Evolutionary conservation across 148 eudicot species (phyloP), one percentile per base, ranked within the genome.

Genomic region (Fallopia convolvulus): DNA sequence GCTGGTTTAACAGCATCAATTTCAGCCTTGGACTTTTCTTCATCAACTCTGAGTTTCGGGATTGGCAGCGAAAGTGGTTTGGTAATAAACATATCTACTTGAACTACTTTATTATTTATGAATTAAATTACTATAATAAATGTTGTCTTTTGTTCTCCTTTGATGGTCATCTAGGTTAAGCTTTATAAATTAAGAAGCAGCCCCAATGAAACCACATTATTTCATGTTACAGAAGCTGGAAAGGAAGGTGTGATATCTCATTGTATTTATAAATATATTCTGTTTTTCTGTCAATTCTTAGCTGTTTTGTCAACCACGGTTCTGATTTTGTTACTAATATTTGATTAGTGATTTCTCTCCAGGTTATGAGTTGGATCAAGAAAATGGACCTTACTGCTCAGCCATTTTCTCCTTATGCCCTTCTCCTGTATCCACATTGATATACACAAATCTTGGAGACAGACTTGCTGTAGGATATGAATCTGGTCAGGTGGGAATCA

Each of bases 381-480:
- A 83, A 47, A 81, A 66, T 71, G 85, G 82, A 86, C 76, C 80
- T 84, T 86, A 85, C 33, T 81, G 86, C 76, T 85, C 81, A 15
- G 92, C 93, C 40, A 81, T 87, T 75, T 89, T 91, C 81, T 86
- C 89, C 32, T 46, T 91, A 74, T 75, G 89, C 75, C 72, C 84
- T 75, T 93, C 98, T 81, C 89, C 91, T 33, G 99, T 93, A 26
- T 74, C 80, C 80, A 81, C 82, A 86, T 80, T 93, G 44, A 85
- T 83, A 70, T 87, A 77, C 85, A 80, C 85, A 77, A 80, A 81
- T 77, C 83, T 82, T 79, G 97, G 91, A 74, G 84, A 83, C 80
- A 87, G 86, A 84, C 93, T 93, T 80, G 92, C 86, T 44, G 90
- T 87, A 75, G 98, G 93, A 74, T 90, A 83, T 83, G 90, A 85